Evolutionary conservation across 306 rosid genomes (phyloP), one percentile per base, ranked within the genome.

Genomic region (Acacia melanoxylon): DNA sequence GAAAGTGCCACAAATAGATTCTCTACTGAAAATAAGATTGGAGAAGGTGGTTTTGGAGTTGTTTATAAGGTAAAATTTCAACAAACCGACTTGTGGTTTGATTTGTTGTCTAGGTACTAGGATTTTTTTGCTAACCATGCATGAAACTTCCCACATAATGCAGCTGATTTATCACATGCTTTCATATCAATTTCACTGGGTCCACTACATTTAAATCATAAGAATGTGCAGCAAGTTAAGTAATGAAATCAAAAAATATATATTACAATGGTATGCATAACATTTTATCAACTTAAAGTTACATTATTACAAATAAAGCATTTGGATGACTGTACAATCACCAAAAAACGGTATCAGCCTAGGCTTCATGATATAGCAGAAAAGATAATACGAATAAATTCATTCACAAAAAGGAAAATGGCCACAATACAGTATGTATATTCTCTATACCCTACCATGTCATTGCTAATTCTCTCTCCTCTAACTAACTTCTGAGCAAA

Each of bases 11-110:
- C 90, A 22, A 4, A 72, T 72, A 33, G 65, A 14, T 87, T 87
- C 52, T 84, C 81, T 10, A 46, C 15, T 63, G 61, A 84, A 59
- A 87, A 76, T 27, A 79, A 76, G 85, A 70, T 87, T 3, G 88
- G 88, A 22, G 62, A 82, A 75, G 90, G 90, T 10, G 66, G 66
- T 59, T 59, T 22, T 59, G 66, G 66, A 9, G 5, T 22, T 59
- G 66, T 22, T 59, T 45, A 79, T 81, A 82, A 87, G 88, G 90
- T 87, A 83, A 25, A 40, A 37, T 42, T 68, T 14, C 37, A 16
- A 77, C 10, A 62, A 24, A 61, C 29, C 20, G 29, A 3, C 9
- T 20, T 13, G 10, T 31, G 16, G n/a, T 11, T 27, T 8, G 14
- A 25, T 10, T 10, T 25, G 16, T 25, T 25, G 35, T 15, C 0